A percentile compares a stretch with the other conserved stretches of the same genome.
phyloP scores from a whole-genome alignment of 2,329 filamentous ascomycete genomes.

The Sporothrix pseudoabietina region DNA sequence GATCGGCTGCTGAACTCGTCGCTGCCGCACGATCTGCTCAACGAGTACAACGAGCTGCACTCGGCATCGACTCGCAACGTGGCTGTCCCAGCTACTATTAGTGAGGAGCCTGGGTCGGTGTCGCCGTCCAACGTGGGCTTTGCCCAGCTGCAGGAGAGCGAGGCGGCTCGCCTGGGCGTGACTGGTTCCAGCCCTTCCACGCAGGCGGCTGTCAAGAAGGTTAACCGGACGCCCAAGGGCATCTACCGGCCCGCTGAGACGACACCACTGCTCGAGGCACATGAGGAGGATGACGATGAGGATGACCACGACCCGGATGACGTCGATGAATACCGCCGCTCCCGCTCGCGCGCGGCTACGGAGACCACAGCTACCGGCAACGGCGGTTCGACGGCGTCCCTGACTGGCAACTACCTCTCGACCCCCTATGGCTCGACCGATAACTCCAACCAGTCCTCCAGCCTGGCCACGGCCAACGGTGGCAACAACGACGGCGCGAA shows the following conservation, averaged over 20 bases:
- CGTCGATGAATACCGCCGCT: slow-evolving; percentile 43
- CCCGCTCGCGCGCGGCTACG: not conserved
- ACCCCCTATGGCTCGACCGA: not conserved
- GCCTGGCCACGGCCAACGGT: not conserved
- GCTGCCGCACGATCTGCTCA: slow-evolving; percentile 86
- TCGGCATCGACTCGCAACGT: slow-evolving; percentile 56
- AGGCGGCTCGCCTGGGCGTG: not conserved
- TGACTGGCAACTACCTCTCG: not conserved
- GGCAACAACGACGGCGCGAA: not conserved
- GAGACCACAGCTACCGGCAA: not conserved
- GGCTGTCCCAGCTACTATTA: slow-evolving; percentile 72
- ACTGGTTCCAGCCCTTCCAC: not conserved
- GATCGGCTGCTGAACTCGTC: slow-evolving; percentile 88
- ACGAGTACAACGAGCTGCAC: slow-evolving; percentile 76
- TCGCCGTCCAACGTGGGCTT: slow-evolving; percentile 39
- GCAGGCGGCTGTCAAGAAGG: slow-evolving; percentile 47
- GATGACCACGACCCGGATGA: slow-evolving; percentile 48
- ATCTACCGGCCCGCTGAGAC: slow-evolving; percentile 77
- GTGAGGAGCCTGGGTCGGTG: slow-evolving; percentile 59
- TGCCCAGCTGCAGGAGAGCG: slow-evolving; percentile 12
- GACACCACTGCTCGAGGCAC: slow-evolving; percentile 61
- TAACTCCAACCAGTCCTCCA: not conserved
- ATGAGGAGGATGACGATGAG: slow-evolving; percentile 49
- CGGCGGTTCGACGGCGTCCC: not conserved
- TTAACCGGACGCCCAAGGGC: slow-evolving; percentile 81